Base-by-base conservation (phyloP, 1,284 basidiomycete genomes). In the Retiboletus flavoniger region DNA sequence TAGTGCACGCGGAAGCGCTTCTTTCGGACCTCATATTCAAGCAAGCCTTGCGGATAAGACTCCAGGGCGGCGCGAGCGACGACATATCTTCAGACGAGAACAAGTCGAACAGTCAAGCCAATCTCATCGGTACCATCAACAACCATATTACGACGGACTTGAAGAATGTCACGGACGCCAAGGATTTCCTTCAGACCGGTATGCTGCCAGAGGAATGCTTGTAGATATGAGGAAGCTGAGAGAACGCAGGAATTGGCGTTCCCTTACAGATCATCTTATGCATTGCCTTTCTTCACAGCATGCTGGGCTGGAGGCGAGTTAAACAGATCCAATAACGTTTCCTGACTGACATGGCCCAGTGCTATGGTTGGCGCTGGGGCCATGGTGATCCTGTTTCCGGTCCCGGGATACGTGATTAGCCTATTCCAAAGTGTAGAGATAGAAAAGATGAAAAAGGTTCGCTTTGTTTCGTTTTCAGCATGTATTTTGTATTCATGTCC, bases 1-100 rank as follows among this genome's bases (percentile, higher is more conserved):
- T 55, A 28, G 51, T 57, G 8, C 44, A 46, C 42, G 57, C 65
- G 6, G 77, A 83, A 64, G 77, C 75, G 0, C 71, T 85, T 58
- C 63, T 84, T 44, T 83, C 81, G 0, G 79, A 84, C 59, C 72
- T 84, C 7, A 64, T 84, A 4, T 83, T 84, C 64, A 78, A 82
- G 56, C 82, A 83, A 53, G 71, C 82, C 2, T 72, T 86, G 13
- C 74, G 80, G 13, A 76, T 84, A 24, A 75, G 82, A 24, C 74
- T 84, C 69, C 75, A 74, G 53, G 64, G 72, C 6, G 31, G 19
- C 0, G 72, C 70, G 35, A 41, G 11, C 8, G 49, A 36, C 3
- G 21, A 36, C 5, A 28, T 7, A 7, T 44, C 51, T 19, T 34
- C 34, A 29, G 56, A 54, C 17, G 45, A 28, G 24, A 36, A 44